Evolutionary conservation across 2,329 filamentous ascomycete species (phyloP).

Genomic region (Onygena corvina): DNA sequence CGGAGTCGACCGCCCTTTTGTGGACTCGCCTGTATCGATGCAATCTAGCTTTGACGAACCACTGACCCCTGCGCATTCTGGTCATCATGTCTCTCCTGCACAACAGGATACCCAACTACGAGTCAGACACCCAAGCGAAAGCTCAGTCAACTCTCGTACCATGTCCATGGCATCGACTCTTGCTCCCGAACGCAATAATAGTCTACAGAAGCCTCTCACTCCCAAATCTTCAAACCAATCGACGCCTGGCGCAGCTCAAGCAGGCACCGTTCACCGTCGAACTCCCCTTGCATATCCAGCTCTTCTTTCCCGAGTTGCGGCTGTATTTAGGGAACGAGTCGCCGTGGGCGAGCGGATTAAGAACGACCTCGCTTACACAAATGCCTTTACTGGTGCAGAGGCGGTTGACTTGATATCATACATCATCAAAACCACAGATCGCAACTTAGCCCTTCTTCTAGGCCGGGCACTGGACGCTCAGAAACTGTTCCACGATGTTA

Average conservation of each 20-base stretch:
- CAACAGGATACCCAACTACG: conserved; percentile 18
- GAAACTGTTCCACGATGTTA: conserved; percentile 98
- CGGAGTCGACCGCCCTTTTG: conserved; percentile 23
- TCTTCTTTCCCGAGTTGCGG: conserved; percentile 79
- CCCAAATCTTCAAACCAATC: conserved; percentile 41
- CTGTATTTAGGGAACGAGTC: conserved; percentile 84
- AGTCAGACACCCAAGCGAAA: conserved; percentile 34
- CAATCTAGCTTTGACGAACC: conserved; percentile 32
- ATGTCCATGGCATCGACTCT: conserved; percentile 81
- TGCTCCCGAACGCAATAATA: conserved; percentile 47
- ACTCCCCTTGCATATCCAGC: conserved; percentile 89
- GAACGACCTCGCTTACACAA: conserved; percentile 94
- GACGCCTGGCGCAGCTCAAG: conserved; percentile 40
- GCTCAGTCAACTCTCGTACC: conserved; percentile 44
- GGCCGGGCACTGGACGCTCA: conserved; percentile 90
- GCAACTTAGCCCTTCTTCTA: conserved; percentile 81
- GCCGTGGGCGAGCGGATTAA: conserved; percentile 78
- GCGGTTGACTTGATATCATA: conserved; percentile 91
- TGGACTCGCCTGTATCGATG: conserved; percentile 36
- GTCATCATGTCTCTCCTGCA: conserved; percentile 9
- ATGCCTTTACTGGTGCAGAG: conserved; percentile 88
- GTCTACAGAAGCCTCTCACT: conserved; percentile 33
- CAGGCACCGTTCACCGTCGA: conserved; percentile 48
- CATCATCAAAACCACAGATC: conserved; percentile 93
- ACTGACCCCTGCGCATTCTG: not conserved